These are phyloP conservation scores for Aspergillus sclerotioniger DNA, from an alignment of 495 filamentous ascomycete species.

Conservation along the genomic window DNA sequence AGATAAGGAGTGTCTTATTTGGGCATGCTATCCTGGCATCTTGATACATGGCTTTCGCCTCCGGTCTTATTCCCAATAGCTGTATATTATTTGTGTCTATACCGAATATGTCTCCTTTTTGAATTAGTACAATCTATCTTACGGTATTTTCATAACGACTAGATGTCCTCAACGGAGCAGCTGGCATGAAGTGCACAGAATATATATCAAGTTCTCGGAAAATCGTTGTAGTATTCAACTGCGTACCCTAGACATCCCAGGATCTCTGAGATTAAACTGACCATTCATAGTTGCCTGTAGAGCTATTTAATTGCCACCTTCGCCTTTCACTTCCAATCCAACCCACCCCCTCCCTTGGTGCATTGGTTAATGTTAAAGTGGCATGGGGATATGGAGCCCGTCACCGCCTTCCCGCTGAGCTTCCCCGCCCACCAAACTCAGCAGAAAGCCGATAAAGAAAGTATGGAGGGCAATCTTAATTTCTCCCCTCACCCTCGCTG, in stretches of 20 bases:
- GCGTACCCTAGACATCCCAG: no score
- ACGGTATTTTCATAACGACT: no score
- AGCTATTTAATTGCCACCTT: no score
- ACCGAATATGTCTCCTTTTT: neutral
- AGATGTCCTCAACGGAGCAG: neutral
- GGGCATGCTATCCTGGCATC: neutral
- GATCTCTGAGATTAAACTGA: no score
- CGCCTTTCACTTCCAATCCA: neutral
- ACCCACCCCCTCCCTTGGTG: neutral
- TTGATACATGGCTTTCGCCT: neutral
- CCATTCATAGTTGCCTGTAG: no score
- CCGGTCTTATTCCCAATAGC: neutral
- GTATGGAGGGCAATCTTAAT: conserved; percentile 5
- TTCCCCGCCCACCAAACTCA: conserved; percentile 32
- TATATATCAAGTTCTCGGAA: no score
- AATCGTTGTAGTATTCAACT: neutral
- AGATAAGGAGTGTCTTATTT: conserved; percentile 4
- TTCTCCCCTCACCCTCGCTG: conserved; percentile 18
- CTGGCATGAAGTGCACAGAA: neutral
- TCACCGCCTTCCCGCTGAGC: conserved; percentile 28
- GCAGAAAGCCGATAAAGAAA: conserved; percentile 14
- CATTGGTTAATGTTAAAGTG: neutral
- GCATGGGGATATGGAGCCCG: neutral
- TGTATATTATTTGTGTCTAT: neutral
- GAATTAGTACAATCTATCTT: no score